Evolutionary conservation across 371 early-diverging fungal genomes (phyloP).

Genomic region (Entomophthora muscae): DNA sequence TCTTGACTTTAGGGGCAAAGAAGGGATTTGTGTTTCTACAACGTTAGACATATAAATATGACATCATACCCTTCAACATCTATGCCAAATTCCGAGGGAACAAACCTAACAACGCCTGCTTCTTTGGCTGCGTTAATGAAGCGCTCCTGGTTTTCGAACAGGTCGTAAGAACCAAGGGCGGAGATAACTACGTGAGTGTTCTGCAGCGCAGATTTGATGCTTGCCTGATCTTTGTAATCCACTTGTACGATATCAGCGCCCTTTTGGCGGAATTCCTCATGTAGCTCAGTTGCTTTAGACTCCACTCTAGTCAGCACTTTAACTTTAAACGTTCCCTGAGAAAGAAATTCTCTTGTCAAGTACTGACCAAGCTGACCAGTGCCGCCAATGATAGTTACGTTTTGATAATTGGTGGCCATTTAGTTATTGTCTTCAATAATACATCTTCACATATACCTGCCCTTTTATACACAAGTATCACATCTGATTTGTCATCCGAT

Average conservation of each 20-base stretch:
- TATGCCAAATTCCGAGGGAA: background rate
- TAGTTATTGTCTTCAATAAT: too few relatives aligned
- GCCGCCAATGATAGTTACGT: background rate
- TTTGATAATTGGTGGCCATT: too few relatives aligned
- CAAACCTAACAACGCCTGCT: background rate
- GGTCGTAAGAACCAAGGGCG: background rate
- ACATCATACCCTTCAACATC: background rate
- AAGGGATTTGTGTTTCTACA: too few relatives aligned
- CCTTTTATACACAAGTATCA: too few relatives aligned
- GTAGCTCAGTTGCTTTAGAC: background rate
- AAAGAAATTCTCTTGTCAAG: background rate
- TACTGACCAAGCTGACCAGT: background rate
- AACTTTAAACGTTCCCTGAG: background rate
- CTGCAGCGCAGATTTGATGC: background rate
- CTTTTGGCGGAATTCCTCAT: background rate
- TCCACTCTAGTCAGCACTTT: background rate
- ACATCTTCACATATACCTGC: too few relatives aligned
- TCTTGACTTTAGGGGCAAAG: background rate
- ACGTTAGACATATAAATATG: too few relatives aligned
- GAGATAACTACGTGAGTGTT: background rate
- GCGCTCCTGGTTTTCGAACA: background rate
- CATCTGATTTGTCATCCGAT: too few relatives aligned
- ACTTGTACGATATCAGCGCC: background rate
- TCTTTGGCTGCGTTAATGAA: background rate
- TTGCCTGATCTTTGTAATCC: background rate